Evolutionary conservation across 495 filamentous ascomycete genomes (phyloP), one percentile per base, ranked within the genome.

Genomic region (Xylaria intraflava): DNA sequence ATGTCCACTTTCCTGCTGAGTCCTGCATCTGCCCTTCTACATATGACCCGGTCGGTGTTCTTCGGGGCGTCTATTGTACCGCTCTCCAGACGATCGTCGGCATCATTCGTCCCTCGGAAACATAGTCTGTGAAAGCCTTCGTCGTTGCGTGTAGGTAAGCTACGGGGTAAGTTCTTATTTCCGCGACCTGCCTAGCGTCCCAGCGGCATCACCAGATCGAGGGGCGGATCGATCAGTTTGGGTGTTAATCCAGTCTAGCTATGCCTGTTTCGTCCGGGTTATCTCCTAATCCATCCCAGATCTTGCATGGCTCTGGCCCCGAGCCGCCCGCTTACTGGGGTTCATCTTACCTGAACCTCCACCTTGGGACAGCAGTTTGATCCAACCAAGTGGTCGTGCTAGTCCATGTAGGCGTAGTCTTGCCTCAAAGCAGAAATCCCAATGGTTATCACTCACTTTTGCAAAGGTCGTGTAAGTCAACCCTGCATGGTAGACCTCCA

Each of bases 271-370:
- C 19, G 49, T 45, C 33, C 12, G 41, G 44, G 30, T 53, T 31
- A 46, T 53, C 27, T 33, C 38, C 41, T 35, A 17, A 38, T n/a
- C 31, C 19, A 38, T 35, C 42, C 42, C 42, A 53, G 51, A 53
- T 46, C 51, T 53, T 53, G 51, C 51, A 53, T 53, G 51, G 29
- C 51, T 22, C 7, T 31, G 43, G 26, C 27, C 31, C 41, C 51
- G 51, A 54, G 51, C 51, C 44, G 41, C 52, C 52, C 52, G 44
- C 52, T 55, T 48, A 24, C 52, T 38, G 45, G 45, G 52, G 29
- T 43, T 46, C 24, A 30, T 44, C 41, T 39, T 35, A 26, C 51
- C 22, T 55, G 20, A 24, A 7, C 41, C 45, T 33, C 52, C 52
- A 55, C 45, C 46, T 43, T 22, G 19, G 36, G 11, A 53, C 42